Conservation (phyloP, 352 stramenopile genomes). For the Lagenidium giganteum region DNA sequence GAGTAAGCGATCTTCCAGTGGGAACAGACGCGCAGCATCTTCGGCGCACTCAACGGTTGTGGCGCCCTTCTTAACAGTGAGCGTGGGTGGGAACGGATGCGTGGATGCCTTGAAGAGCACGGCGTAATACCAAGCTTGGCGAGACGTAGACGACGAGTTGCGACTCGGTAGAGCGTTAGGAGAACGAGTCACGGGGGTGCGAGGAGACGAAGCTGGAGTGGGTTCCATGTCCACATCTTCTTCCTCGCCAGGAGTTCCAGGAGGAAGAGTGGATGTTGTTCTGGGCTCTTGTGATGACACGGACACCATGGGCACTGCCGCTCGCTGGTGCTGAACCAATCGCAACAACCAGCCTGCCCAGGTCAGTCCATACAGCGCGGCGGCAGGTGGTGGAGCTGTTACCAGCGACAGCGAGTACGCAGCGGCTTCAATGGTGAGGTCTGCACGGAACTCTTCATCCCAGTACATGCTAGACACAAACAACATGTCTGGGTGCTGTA, state of each 20-base stretch:
- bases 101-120: slow-evolving; percentile 63
- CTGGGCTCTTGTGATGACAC: no score
- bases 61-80: slow-evolving; percentile 36
- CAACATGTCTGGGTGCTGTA: slow-evolving; percentile 21
- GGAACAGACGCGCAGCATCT: slow-evolving; percentile 56
- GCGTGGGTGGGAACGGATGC: slow-evolving; percentile 35
- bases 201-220: neutral
- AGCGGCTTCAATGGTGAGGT: slow-evolving; percentile 49
- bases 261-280: no score
- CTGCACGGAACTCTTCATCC: slow-evolving; percentile 36
- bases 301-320: slow-evolving; percentile 13
- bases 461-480: slow-evolving; percentile 28
- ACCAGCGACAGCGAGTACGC: slow-evolving; percentile 51
- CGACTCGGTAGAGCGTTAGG: slow-evolving; percentile 23
- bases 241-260: no score
- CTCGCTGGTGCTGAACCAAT: slow-evolving; percentile 42
- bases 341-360: slow-evolving; percentile 55
- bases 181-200: neutral
- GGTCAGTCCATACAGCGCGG: slow-evolving; percentile 23
- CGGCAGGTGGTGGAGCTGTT: slow-evolving; percentile 18
- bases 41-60: slow-evolving; percentile 29
- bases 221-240: slow-evolving; percentile 7
- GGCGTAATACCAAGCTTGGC: slow-evolving; percentile 71
- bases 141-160: slow-evolving; percentile 17
- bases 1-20: slow-evolving; percentile 46